Percentiles rank a stretch among this genome's conserved stretches.
These are phyloP conservation scores for Trifolium fragiferum DNA, from an alignment of 306 rosid species.

Conservation along the genomic window DNA sequence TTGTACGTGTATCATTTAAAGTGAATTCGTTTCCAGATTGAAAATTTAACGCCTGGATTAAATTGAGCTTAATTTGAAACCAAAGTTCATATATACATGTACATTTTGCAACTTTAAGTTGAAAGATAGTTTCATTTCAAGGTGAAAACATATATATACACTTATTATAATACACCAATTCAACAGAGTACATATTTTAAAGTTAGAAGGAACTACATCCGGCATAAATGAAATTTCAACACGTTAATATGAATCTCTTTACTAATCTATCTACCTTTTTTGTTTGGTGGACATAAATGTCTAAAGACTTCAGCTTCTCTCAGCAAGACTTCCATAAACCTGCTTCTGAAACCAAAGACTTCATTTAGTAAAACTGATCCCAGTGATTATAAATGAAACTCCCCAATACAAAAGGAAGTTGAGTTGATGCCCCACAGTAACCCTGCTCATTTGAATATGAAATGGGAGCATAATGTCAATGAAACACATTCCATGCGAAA, in stretches of 20 bases:
- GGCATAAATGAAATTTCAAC: not conserved
- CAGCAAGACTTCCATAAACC: slow-evolving; percentile 3
- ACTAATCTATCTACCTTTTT: slow-evolving; percentile 6
- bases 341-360: slow-evolving; percentile 3
- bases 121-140: slow-evolving; percentile 3
- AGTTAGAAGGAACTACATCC: not conserved
- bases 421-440: not conserved
- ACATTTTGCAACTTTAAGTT: not conserved
- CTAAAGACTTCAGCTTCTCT: slow-evolving; percentile 8
- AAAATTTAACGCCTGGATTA: too few species aligned
- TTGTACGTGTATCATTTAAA: too few species aligned
- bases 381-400: slow-evolving; percentile 24
- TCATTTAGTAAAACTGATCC: slow-evolving; percentile 16
- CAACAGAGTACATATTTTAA: not conserved
- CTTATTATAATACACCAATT: not conserved
- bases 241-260: not conserved
- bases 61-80: too few species aligned
- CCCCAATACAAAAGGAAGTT: slow-evolving; percentile 19
- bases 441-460: slow-evolving; percentile 28
- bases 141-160: slow-evolving; percentile 6
- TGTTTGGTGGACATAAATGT: not conserved
- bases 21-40: too few species aligned
- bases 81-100: too few species aligned
- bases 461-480: slow-evolving; percentile 18
- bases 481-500: slow-evolving; percentile 26